Base-by-base conservation (phyloP, 192 early-diverging fungal species). In the Backusella liffmaniae region DNA sequence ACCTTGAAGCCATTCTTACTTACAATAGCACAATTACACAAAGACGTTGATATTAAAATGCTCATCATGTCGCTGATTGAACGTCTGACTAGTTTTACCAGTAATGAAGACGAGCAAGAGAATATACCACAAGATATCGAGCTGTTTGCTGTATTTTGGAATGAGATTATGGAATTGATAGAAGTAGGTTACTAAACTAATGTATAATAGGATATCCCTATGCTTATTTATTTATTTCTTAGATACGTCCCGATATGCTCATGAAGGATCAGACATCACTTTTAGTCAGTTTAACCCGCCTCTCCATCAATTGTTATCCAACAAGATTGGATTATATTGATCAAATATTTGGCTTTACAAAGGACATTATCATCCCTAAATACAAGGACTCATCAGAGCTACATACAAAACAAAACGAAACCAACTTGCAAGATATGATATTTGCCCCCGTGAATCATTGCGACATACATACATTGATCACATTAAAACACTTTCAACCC, bases 81-180 rank as follows among this genome's bases (percentile, higher is more conserved):
- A 77, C 91, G 98, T 15, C 90, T 99, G 49, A 90, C 97, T 1
- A 91, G 89, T 2, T 98, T 95, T 84, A 97, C 96, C 30, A 91
- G 91, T 5, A 88, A 96, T 67, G 88, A 92, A 56, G 91, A 89
- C n/a, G 93, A 88, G 15, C 82, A 83, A 75, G 46, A 74, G 9
- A 73, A n/a, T 32, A 94, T 96, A 67, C 94, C 94, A 3, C 88
- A 93, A 23, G 93, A 95, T 73, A 91, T 95, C 6, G 86, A 89
- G 62, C 84, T 99, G n/a, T 99, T 99, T 86, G 94, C 91, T 67
- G 93, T 98, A 39, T 99, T 99, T 83, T 99, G 98, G 98, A 84
- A 80, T 37, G 95, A 98, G 77, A 94, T 99, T 74, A 92, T 92
- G 37, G 90, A 94, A 41, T 88, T 99, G n/a, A 92, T 99, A 51